Evolutionary conservation across 352 stramenopile genomes (phyloP), one percentile per base, ranked within the genome.

Genomic region (Halophytophthora polymorphica): DNA sequence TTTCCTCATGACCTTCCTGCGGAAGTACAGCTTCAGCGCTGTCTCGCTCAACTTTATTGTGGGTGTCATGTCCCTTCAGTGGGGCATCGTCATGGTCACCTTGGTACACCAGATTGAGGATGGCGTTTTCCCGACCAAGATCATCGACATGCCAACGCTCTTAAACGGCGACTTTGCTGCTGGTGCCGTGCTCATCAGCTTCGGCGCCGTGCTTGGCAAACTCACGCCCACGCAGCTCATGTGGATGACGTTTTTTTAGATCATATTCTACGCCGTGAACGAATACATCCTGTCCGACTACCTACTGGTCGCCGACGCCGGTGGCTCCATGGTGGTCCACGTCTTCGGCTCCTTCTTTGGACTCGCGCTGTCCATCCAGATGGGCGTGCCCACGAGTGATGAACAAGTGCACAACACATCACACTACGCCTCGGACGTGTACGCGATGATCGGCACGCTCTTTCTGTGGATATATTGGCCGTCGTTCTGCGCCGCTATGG

Each of bases 391-490:
- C 1, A 28, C 45, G 10, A 17, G 45, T 0, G 10, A 48, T 3
- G 60, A 81, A 31, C 66, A 82, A 33, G 45, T 51, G n/a, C 74
- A 80, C 57, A 83, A 83, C 63, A 71, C 61, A 14, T 88, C 80
- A 3, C 54, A 76, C 4, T 87, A 87, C 56, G 70, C 64, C 25
- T 83, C 73, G 15, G 76, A 87, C 41, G 61, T 87, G 22, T 76
- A 88, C 39, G 67, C 83, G 5, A 81, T 94, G 64, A 81, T 94
- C 56, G 83, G 83, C 28, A 90, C 83, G 21, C 61, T 88, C 6
- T 81, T 91, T 35, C 55, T 91, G 23, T 94, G 84, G 84, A 85
- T 90, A 53, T 94, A 80, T 55, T 94, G 83, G 83, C 81, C 83
- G 31, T 85, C 66, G n/a, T 94, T 94, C 66, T 87, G 88, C 35